Percentiles rank a stretch among this genome's conserved stretches.
These are phyloP conservation scores for Sisymbrium irio DNA, from an alignment of 345 rosid species.

Conservation along the genomic window DNA sequence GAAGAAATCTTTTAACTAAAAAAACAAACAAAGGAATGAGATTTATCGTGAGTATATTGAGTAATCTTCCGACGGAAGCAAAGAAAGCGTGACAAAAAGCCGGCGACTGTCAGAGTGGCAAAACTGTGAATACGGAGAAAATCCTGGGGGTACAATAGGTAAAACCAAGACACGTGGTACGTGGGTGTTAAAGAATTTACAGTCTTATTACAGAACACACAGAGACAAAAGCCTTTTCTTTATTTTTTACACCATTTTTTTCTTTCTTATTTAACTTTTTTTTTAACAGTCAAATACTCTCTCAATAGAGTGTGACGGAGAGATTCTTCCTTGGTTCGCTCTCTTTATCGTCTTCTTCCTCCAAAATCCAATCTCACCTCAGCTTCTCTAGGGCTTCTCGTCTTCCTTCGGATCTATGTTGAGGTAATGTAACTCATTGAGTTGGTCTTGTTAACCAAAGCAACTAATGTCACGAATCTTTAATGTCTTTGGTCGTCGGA, in stretches of 20 bases:
- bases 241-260: neutral
- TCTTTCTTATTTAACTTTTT: neutral
- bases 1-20: neutral
- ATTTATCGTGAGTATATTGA: neutral
- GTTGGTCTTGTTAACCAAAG: neutral
- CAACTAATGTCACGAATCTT: neutral
- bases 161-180: conserved; percentile 24
- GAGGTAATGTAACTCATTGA: conserved; percentile 23
- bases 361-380: conserved; percentile 18
- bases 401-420: conserved; percentile 25
- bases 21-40: neutral
- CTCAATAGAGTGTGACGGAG: conserved; percentile 36
- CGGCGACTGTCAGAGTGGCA: conserved; percentile 34
- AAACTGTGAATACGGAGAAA: conserved; percentile 6
- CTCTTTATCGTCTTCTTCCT: conserved; percentile 21
- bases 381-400: conserved; percentile 16
- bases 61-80: conserved; percentile 33
- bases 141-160: neutral
- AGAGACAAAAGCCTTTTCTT: neutral
- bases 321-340: conserved; percentile 25
- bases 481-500: neutral
- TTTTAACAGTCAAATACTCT: conserved; percentile 23
- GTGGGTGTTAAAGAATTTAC: conserved; percentile 21
- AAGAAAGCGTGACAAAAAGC: conserved; percentile 34
- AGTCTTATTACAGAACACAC: conserved; percentile 1